Evolutionary conservation across 768 basidiomycete genomes (phyloP), one percentile per base, ranked within the genome.

Genomic region (Dictyophora rubrovolvata): DNA sequence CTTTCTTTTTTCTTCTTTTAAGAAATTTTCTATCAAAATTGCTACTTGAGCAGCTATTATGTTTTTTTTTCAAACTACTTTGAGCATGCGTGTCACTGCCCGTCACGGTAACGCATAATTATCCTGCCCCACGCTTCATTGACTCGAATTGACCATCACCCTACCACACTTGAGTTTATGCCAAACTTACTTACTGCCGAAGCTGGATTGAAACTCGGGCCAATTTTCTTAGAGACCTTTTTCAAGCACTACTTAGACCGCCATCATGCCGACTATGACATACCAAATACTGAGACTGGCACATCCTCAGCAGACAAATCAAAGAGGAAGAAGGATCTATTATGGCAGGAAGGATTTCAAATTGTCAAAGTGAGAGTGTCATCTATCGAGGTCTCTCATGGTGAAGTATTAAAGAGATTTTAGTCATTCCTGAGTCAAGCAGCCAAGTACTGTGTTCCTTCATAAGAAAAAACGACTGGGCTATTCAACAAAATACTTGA

Each of bases 231-330:
- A 20, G 86, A 85, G 64, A 89, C 87, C 0, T 76, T 92, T n/a
- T 76, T 92, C 66, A 87, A 86, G 68, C 91, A 93, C 68, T 94
- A 91, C 69, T 80, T 93, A 52, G 84, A 86, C 48, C 79, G 83
- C 33, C 46, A 14, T 69, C 17, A 67, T 65, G 53, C 54, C 61
- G 9, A 63, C 65, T 10, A 70, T 28, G 7, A 7, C 28, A 28
- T 7, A 7, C 7, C 28, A 28, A 7, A 28, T 28, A 2, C 28
- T 73, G 42, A 70, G 74, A 18, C 70, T 69, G 18, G 71, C 76
- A 2, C 72, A 71, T 49, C 57, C 7, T 34, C 28, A 59, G 79
- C 78, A 14, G 48, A 52, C 50, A 35, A 11, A 5, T 73, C 74
- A 37, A 72, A 89, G 58, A 75, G 80, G 65, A 78, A 84, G 65